phyloP scores from a whole-genome alignment of 2,329 filamentous ascomycete genomes.

The Alternaria dauci region DNA sequence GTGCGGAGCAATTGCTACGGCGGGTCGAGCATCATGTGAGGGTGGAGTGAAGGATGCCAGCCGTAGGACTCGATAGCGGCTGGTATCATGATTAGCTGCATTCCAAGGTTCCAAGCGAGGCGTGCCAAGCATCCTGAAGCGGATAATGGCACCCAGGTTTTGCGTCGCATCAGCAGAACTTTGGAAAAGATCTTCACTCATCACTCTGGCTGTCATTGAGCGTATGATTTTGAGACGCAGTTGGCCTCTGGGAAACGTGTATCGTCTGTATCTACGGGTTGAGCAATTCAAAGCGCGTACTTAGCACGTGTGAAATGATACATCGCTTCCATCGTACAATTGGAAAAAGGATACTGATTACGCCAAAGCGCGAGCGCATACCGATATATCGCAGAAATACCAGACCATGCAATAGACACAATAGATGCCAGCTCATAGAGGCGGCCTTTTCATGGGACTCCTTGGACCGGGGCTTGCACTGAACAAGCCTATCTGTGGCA shows the following conservation, averaged over 20 bases:
- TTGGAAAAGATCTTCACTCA: neutral
- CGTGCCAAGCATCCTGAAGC: slow-evolving; percentile 3
- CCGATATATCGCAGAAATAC: slow-evolving; percentile 7
- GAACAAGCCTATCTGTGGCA: slow-evolving; percentile 44
- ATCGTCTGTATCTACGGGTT: neutral
- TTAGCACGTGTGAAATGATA: slow-evolving; percentile 2
- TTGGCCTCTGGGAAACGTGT: neutral
- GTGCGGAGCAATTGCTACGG: slow-evolving; percentile 1
- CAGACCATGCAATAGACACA: slow-evolving; percentile 17
- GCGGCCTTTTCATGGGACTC: slow-evolving; percentile 37
- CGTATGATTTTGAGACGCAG: neutral
- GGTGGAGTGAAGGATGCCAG: slow-evolving; percentile 3
- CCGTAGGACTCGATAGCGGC: neutral
- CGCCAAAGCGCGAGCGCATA: slow-evolving; percentile 1
- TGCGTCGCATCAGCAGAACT: slow-evolving; percentile 2
- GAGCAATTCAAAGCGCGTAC: neutral
- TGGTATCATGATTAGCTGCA: slow-evolving; percentile 2
- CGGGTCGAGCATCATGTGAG: slow-evolving; percentile 1
- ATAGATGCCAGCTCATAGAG: slow-evolving; percentile 19
- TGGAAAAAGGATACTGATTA: neutral
- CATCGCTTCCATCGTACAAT: neutral
- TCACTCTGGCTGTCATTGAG: neutral
- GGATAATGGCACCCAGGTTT: slow-evolving; percentile 4
- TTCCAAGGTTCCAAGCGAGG: slow-evolving; percentile 2
- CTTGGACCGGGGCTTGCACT: slow-evolving; percentile 35